phyloP scores from a whole-genome alignment of 192 early-diverging fungal genomes.

The Gamsiella multidivaricata region DNA sequence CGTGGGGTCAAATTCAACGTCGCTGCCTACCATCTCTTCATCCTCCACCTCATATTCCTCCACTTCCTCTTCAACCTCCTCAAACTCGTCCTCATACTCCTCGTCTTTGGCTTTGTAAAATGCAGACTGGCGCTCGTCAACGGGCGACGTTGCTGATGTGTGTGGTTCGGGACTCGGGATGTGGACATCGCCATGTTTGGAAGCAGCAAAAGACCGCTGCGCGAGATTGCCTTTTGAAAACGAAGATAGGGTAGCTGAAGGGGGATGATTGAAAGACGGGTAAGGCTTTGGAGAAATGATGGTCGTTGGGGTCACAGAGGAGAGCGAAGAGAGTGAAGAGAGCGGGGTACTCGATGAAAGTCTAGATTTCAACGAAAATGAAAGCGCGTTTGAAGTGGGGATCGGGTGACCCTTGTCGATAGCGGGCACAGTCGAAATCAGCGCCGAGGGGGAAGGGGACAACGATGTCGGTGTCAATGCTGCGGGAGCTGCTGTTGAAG shows the following conservation, averaged over 20 bases:
- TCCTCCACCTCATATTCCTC: constrained; percentile 30
- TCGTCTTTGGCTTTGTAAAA: constrained; percentile 6
- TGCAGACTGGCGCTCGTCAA: background rate
- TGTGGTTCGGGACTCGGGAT: constrained; percentile 16
- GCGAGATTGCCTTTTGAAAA: constrained; percentile 11
- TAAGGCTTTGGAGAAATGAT: constrained; percentile 52
- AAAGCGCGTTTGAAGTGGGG: constrained; percentile 50
- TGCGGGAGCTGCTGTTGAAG: background rate
- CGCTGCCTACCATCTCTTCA: constrained; percentile 17
- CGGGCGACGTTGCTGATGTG: background rate
- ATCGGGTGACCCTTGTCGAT: constrained; percentile 52
- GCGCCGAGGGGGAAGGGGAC: constrained; percentile 21
- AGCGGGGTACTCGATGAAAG: constrained; percentile 37
- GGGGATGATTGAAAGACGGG: constrained; percentile 6
- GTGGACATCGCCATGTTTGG: constrained; percentile 13
- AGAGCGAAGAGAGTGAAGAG: constrained; percentile 52
- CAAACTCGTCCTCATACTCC: constrained; percentile 20
- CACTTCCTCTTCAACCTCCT: constrained; percentile 14
- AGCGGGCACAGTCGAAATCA: constrained; percentile 17
- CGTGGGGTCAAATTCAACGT: constrained; percentile 4
- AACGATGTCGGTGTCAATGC: constrained; percentile 5
- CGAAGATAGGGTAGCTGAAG: constrained; percentile 6
- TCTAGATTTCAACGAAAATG: constrained; percentile 36
- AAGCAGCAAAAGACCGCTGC: constrained; percentile 3
- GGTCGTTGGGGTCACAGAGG: constrained; percentile 46